These are phyloP conservation scores for Syzygium oleosum DNA, from an alignment of 345 rosid species.

Conservation along the genomic window DNA sequence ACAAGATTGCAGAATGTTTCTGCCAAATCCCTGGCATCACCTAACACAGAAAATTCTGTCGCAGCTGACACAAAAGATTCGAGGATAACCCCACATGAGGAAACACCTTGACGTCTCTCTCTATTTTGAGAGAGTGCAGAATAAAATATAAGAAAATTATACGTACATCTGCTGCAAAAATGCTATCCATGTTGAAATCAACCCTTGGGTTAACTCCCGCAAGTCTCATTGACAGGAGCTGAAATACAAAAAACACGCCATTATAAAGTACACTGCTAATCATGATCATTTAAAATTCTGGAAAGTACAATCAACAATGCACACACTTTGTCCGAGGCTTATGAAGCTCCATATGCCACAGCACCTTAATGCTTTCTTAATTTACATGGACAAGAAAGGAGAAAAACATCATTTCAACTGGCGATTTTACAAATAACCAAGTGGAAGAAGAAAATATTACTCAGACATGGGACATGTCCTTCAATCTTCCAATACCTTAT, in stretches of 20 bases:
- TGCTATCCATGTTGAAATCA: constrained; percentile 65
- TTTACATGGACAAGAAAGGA: neutral
- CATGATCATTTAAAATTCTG: neutral
- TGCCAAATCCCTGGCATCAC: neutral
- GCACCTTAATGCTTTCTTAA: neutral
- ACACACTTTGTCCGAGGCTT: neutral
- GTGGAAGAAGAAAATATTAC: neutral
- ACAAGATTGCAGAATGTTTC: neutral
- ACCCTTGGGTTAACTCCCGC: constrained; percentile 78
- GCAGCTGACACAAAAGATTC: neutral
- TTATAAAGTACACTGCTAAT: neutral
- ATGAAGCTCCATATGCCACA: neutral
- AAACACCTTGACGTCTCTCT: neutral
- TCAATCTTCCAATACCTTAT: neutral
- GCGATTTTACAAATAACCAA: neutral
- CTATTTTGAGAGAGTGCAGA: neutral
- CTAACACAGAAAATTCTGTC: neutral
- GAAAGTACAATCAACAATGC: neutral
- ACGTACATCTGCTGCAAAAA: constrained; percentile 81
- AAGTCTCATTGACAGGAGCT: constrained; percentile 95
- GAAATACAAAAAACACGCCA: constrained; percentile 22
- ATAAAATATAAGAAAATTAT: neutral
- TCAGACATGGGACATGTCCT: neutral
- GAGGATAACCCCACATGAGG: neutral
- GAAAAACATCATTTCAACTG: neutral